Evolutionary conservation across 495 filamentous ascomycete species (phyloP), one percentile per base, ranked within the genome.

Genomic region (Aspergillus conjunctus): DNA sequence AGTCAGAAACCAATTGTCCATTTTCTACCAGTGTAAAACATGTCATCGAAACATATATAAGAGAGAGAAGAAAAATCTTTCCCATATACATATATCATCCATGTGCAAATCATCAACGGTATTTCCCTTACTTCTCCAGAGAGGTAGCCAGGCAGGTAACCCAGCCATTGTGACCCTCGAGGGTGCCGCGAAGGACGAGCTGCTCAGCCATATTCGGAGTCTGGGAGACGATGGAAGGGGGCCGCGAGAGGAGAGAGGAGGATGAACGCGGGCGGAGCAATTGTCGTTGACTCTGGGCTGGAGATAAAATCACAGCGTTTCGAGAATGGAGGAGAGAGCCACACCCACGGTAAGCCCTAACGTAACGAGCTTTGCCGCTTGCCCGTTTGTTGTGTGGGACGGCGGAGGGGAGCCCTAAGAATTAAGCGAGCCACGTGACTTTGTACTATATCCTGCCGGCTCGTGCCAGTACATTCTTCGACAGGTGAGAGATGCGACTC

Each of bases 141-240:
- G 93, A 97, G 69, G 94, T 99, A 67, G 94, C 94, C 76, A 99
- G 86, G 81, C 71, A 82, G 63, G 81, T 83, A 73, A 83, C 86
- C 86, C 86, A 89, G 77, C 85, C 85, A 76, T 81, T 83, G 87
- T 97, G 93, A 85, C 93, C 93, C 87, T 93, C 93, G 77, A 97
- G 92, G 84, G 90, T 93, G 76, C 93, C 93, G 81, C 92, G 91
- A 80, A 96, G 90, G 83, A 95, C 91, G 76, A 97, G 84, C 85
- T 95, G 91, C 85, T 97, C 93, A 81, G 89, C 86, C 91, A 95
- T 96, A 77, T 75, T 80, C 69, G 73, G 71, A 74, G 69, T 76
- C 68, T 67, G 60, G 62, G 60, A 72, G 74, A 75, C 73, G 74
- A 75, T 77, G 73, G 61, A 72, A 77, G 68, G 71, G 5, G 26